These are phyloP conservation scores for Fusarium foetens DNA, from an alignment of 2,329 filamentous ascomycete genomes.

Conservation along the genomic window DNA sequence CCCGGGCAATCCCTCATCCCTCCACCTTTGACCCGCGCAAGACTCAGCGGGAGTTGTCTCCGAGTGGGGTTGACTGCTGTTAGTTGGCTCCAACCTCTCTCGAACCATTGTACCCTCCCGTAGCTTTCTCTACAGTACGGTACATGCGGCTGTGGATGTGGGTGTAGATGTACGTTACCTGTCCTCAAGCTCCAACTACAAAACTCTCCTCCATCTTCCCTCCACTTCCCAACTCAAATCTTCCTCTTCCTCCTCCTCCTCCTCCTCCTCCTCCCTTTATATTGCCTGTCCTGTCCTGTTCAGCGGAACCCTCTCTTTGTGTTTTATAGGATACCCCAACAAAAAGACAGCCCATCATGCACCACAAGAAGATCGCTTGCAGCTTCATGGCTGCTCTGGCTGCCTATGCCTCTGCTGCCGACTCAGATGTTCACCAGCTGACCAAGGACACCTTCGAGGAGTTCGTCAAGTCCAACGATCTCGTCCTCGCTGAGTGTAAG, in stretches of 20 bases:
- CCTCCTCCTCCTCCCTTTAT: conserved; percentile 18
- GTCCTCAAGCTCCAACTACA: conserved; percentile 47
- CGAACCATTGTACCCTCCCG: conserved; percentile 12
- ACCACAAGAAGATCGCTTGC: conserved; percentile 61
- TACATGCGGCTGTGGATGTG: conserved; percentile 5
- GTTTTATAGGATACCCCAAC: conserved; percentile 40
- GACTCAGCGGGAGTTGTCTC: conserved; percentile 37
- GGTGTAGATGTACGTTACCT: conserved; percentile 29
- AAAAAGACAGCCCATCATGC: conserved; percentile 54
- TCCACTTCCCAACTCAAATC: conserved; percentile 32
- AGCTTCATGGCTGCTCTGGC: conserved; percentile 66
- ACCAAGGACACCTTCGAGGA: conserved; percentile 87
- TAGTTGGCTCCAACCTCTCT: conserved; percentile 14
- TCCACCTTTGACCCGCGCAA: conserved; percentile 17
- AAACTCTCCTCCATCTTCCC: conserved; percentile 48
- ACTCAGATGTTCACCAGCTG: conserved; percentile 85
- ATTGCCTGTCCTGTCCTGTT: conserved; percentile 30
- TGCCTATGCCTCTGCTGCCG: conserved; percentile 68
- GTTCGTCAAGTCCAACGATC: conserved; percentile 85
- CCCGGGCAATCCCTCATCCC: conserved; percentile 13
- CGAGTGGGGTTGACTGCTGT: conserved; percentile 13
- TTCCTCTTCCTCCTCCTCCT: conserved; percentile 8
- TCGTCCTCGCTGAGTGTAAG: conserved; percentile 95
- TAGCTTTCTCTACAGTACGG: conserved; percentile 1
- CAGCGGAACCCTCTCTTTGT: conserved; percentile 34